Base-by-base conservation (phyloP, 768 basidiomycete genomes). In the Pisolithus tinctorius region DNA sequence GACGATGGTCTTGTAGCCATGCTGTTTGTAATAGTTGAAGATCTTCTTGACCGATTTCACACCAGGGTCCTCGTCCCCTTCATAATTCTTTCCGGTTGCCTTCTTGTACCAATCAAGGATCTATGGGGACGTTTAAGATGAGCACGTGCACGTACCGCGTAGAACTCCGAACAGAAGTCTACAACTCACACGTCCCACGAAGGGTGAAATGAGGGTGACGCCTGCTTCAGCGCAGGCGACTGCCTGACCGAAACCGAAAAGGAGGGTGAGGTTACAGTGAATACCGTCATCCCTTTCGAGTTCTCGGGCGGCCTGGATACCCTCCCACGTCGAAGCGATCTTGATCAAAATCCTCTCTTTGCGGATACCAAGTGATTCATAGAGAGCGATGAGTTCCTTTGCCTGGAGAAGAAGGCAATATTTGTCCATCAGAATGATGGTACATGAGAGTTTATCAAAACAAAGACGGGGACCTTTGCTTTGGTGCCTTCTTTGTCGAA, bases 21-120 rank as follows among this genome's bases (percentile, higher is more conserved):
- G 82, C 69, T 96, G 93, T 81, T 97, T 98, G 83, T 99, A 99
- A 73, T 93, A 98, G 79, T 95, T 90, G 84, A 86, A 99, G 77
- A 99, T 99, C 73, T 80, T 88, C 77, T 90, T 86, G 56, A 99
- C 96, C 39, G 90, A 93, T 70, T 83, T 71, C 61, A 99, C 96
- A 76, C 96, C 95, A 10, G 95, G 95, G 76, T 98, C 95, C 43
- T 84, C 82, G 57, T 90, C 92, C 47, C 91, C 93, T 59, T 84
- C 81, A 77, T 93, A 98, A 65, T 75, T 79, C 76, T 88, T 86
- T 45, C 92, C 92, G 52, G 88, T 83, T 60, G 71, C 60, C 73
- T 92, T 91, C 84, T 99, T 99, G 86, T 99, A 83, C 93, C 93
- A 99, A 74, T 99, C 96, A 58, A 99, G 88, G 68, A 98, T 99